phyloP scores from a whole-genome alignment of 257 asterid genomes.

The Mitragyna speciosa region DNA sequence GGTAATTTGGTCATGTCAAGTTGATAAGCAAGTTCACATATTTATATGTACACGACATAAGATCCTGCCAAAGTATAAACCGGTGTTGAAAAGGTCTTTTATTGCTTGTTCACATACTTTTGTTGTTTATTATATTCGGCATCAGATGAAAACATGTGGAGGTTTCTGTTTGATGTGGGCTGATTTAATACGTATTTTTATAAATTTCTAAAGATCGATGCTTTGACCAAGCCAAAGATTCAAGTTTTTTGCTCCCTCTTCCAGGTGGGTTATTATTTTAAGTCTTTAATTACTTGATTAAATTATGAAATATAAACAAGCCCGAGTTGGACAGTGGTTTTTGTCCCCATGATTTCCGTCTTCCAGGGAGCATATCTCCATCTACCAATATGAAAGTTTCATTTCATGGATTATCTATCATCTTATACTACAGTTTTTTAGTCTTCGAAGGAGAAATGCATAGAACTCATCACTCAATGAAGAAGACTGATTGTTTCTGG shows the following conservation, averaged over 20 bases:
- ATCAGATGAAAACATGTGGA: constrained; percentile 15
- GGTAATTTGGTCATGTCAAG: not conserved
- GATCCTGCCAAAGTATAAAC: not conserved
- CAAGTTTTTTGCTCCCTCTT: constrained; percentile 5
- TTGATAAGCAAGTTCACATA: constrained; percentile 1
- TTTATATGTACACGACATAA: constrained; percentile 1
- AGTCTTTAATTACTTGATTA: not conserved
- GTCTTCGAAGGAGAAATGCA: constrained; percentile 14
- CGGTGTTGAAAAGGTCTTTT: not conserved
- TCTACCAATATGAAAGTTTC: not conserved
- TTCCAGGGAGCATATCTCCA: constrained; percentile 2
- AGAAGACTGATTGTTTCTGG: constrained; percentile 25
- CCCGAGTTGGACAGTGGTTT: constrained; percentile 10
- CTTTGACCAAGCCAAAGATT: constrained; percentile 27
- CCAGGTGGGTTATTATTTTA: not conserved
- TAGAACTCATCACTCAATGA: constrained; percentile 31
- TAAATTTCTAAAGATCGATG: not conserved
- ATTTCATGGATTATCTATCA: not conserved
- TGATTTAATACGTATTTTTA: not conserved
- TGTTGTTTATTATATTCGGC: constrained; percentile 18
- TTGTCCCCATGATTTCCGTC: not conserved
- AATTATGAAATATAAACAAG: not conserved
- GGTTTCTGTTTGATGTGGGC: constrained; percentile 9
- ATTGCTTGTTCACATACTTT: not conserved
- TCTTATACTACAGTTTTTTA: not conserved